Percentiles rank a stretch among this genome's conserved stretches.
phyloP scores from a whole-genome alignment of 306 rosid species.

The Quercus bicolor region DNA sequence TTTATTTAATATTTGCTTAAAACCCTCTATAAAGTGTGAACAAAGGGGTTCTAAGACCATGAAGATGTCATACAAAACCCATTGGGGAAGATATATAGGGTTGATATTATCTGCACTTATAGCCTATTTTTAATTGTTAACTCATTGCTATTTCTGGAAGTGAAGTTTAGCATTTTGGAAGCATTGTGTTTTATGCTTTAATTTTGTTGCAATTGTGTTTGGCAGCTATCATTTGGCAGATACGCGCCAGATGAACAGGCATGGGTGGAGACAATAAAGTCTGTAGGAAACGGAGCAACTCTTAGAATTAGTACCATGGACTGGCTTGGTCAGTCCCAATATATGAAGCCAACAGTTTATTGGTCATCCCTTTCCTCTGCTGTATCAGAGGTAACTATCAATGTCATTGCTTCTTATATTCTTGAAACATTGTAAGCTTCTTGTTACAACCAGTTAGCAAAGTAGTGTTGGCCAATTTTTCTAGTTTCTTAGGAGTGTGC shows the following conservation, averaged over 20 bases:
- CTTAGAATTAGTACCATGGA: constrained; percentile 88
- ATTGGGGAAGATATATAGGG: not conserved
- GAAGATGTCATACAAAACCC: not conserved
- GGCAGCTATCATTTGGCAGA: constrained; percentile 75
- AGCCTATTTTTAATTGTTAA: not conserved
- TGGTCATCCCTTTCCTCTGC: constrained; percentile 91
- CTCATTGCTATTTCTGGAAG: not conserved
- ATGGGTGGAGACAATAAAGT: constrained; percentile 81
- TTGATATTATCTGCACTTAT: not conserved
- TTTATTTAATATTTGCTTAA: too few species aligned
- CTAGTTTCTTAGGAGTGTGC: not conserved
- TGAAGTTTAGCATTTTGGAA: not conserved
- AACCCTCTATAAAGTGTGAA: too few species aligned
- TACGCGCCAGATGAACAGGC: constrained; percentile 87
- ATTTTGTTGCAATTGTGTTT: constrained; percentile 25
- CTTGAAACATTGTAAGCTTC: not conserved
- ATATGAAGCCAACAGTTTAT: constrained; percentile 50
- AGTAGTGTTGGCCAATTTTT: not conserved
- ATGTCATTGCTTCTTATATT: constrained; percentile 3
- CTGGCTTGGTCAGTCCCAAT: constrained; percentile 95
- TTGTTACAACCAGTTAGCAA: not conserved
- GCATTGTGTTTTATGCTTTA: not conserved
- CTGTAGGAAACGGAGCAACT: constrained; percentile 50
- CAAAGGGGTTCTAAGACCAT: not conserved
- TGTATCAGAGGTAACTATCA: constrained; percentile 69